phyloP scores from a whole-genome alignment of 352 stramenopile genomes.

The Phytophthora boehmeriae region DNA sequence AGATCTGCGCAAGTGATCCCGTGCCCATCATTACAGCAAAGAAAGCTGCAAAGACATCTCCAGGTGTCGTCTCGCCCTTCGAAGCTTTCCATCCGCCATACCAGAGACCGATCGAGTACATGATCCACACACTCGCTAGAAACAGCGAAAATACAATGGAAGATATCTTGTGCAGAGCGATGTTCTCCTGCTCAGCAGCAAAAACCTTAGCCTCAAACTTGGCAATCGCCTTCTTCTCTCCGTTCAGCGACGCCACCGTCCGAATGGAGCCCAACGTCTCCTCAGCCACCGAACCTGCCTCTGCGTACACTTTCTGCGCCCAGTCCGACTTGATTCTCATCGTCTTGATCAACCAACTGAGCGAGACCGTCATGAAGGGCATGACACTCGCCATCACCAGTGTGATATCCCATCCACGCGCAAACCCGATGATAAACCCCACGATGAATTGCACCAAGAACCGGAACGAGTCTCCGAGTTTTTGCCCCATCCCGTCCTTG shows the following conservation, averaged over 20 bases:
- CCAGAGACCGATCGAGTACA: conserved; percentile 56
- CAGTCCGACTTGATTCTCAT: conserved; percentile 29
- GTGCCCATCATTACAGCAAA: conserved; percentile 52
- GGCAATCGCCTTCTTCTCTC: conserved; percentile 35
- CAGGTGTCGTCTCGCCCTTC: conserved; percentile 31
- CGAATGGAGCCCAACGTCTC: conserved; percentile 45
- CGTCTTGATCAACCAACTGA: conserved; percentile 45
- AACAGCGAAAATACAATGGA: conserved; percentile 41
- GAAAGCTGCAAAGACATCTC: conserved; percentile 50
- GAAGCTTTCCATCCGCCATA: conserved; percentile 55
- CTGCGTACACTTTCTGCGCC: conserved; percentile 39
- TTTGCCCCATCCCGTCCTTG: conserved; percentile 51
- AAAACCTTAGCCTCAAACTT: conserved; percentile 39
- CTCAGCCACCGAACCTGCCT: conserved; percentile 45
- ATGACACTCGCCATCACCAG: conserved; percentile 46
- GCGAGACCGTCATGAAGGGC: conserved; percentile 36
- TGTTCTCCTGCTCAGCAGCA: conserved; percentile 40
- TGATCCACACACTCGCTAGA: conserved; percentile 50
- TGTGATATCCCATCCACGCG: conserved; percentile 46
- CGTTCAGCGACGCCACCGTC: conserved; percentile 44
- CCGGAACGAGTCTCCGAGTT: conserved; percentile 42
- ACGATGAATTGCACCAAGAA: conserved; percentile 39
- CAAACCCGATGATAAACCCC: conserved; percentile 48
- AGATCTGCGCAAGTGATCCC: conserved; percentile 43
- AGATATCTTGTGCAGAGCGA: conserved; percentile 40